These are phyloP conservation scores for Alternaria triticimaculans DNA, from an alignment of 2,329 filamentous ascomycete species.

Conservation along the genomic window DNA sequence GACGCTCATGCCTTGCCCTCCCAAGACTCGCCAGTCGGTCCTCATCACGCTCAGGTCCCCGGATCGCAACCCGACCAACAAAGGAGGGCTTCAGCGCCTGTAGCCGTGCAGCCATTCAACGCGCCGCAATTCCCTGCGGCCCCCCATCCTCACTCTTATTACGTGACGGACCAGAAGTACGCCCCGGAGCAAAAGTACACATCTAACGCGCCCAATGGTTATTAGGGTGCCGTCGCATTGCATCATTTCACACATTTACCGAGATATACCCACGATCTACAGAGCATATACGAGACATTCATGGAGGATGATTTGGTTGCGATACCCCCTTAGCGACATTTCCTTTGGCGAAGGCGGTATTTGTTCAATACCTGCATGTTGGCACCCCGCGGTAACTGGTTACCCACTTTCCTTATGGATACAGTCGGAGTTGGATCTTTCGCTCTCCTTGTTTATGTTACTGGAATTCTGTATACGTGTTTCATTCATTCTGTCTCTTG, in stretches of 20 bases:
- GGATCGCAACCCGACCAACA: slow-evolving; percentile 31
- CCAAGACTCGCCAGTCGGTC: slow-evolving; percentile 22
- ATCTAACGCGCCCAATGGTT: slow-evolving; percentile 14
- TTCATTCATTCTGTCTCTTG: neutral
- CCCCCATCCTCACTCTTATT: slow-evolving; percentile 37
- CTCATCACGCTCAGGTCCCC: slow-evolving; percentile 22
- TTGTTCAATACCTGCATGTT: slow-evolving; percentile 5
- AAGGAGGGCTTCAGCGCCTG: slow-evolving; percentile 41
- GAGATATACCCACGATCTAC: slow-evolving; percentile 7
- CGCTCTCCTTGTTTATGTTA: neutral
- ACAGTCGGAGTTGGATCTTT: slow-evolving; percentile 1
- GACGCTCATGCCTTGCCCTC: slow-evolving; percentile 30
- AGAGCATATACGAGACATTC: slow-evolving; percentile 18
- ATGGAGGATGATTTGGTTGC: slow-evolving; percentile 22
- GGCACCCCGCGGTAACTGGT: neutral
- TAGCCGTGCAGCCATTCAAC: slow-evolving; percentile 34
- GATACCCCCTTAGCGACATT: slow-evolving; percentile 22
- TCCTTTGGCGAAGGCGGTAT: slow-evolving; percentile 17
- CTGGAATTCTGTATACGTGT: neutral
- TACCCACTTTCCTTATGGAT: neutral
- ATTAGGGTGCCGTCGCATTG: slow-evolving; percentile 6
- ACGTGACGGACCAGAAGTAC: slow-evolving; percentile 40
- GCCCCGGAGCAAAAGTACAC: slow-evolving; percentile 20
- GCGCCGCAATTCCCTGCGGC: slow-evolving; percentile 31
- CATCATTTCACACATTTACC: slow-evolving; percentile 2